phyloP scores from a whole-genome alignment of 1,139 yeast species.

The Hyphopichia burtonii region DNA sequence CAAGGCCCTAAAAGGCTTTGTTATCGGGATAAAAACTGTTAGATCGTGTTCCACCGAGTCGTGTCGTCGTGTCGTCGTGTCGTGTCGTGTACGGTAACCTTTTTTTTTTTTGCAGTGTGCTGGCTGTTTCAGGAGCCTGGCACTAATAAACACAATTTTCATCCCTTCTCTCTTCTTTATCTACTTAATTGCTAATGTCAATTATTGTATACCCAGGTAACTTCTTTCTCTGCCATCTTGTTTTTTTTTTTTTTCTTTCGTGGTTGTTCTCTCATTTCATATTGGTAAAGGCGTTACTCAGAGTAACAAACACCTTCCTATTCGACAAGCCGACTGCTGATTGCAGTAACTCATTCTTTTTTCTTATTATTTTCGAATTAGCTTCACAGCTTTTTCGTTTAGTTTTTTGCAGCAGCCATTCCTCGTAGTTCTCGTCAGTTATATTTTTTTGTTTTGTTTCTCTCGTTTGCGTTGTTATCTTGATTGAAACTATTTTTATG shows the following conservation, averaged over 20 bases:
- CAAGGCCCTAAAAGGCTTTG: too few species aligned
- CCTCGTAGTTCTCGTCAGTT: too few species aligned
- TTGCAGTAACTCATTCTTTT: neutral
- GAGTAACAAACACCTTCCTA: constrained; percentile 1
- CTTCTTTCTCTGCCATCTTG: too few species aligned
- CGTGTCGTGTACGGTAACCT: too few species aligned
- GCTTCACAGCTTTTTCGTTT: neutral
- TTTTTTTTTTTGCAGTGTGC: neutral
- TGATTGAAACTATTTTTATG: too few species aligned
- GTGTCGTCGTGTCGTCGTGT: neutral
- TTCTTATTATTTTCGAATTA: neutral
- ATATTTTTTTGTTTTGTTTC: too few species aligned
- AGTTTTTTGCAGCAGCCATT: too few species aligned
- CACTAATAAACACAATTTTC: neutral
- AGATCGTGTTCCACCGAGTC: neutral
- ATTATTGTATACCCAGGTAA: too few species aligned
- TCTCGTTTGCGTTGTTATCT: too few species aligned
- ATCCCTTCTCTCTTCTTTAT: neutral
- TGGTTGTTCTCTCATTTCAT: too few species aligned
- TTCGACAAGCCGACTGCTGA: neutral
- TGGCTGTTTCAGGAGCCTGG: neutral
- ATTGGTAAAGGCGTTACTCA: neutral
- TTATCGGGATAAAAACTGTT: neutral
- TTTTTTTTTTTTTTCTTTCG: too few species aligned
- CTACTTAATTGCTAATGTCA: too few species aligned